Conservation (phyloP, 2,329 filamentous ascomycete species). For the Mycosphaerella sp. region DNA sequence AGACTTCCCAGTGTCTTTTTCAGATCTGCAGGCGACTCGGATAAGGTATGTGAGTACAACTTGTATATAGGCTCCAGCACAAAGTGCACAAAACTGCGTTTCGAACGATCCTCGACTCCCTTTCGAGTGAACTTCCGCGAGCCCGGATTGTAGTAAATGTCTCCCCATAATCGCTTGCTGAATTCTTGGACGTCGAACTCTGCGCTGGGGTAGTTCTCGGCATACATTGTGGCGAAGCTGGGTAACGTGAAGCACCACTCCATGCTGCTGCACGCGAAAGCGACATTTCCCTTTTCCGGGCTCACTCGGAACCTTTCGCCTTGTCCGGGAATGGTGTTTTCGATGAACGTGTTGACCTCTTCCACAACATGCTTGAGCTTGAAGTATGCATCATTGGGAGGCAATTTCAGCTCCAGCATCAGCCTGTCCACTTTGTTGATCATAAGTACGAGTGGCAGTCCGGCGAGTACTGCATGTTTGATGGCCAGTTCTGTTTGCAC, state of each 20-base stretch:
- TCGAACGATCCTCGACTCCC: slow-evolving; percentile 68
- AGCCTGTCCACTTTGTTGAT: slow-evolving; percentile 97
- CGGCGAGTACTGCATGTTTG: slow-evolving; percentile 86
- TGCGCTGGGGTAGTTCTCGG: slow-evolving; percentile 61
- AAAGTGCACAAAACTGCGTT: slow-evolving; percentile 88
- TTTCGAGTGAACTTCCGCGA: slow-evolving; percentile 91
- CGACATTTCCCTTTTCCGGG: slow-evolving; percentile 96
- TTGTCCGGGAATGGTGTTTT: slow-evolving; percentile 73
- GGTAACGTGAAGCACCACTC: slow-evolving; percentile 94
- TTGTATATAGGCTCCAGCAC: slow-evolving; percentile 97
- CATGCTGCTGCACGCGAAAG: slow-evolving; percentile 89
- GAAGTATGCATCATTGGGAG: slow-evolving; percentile 94
- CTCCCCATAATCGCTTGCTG: slow-evolving; percentile 81
- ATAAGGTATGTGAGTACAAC: slow-evolving; percentile 89
- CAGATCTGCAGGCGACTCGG: slow-evolving; percentile 77
- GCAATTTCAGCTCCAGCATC: slow-evolving; percentile 88
- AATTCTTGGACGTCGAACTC: slow-evolving; percentile 72
- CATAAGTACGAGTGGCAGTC: slow-evolving; percentile 79
- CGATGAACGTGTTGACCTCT: slow-evolving; percentile 93
- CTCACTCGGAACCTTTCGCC: slow-evolving; percentile 77
- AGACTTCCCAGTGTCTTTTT: slow-evolving; percentile 70
- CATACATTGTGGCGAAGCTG: slow-evolving; percentile 95
- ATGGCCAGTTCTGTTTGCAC: slow-evolving; percentile 96
- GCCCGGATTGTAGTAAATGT: slow-evolving; percentile 89
- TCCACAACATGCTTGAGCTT: slow-evolving; percentile 99